Percentiles rank a stretch among this genome's conserved stretches.
Evolutionary conservation across 345 rosid species (phyloP).

Genomic region (Eucalyptus regnans): DNA sequence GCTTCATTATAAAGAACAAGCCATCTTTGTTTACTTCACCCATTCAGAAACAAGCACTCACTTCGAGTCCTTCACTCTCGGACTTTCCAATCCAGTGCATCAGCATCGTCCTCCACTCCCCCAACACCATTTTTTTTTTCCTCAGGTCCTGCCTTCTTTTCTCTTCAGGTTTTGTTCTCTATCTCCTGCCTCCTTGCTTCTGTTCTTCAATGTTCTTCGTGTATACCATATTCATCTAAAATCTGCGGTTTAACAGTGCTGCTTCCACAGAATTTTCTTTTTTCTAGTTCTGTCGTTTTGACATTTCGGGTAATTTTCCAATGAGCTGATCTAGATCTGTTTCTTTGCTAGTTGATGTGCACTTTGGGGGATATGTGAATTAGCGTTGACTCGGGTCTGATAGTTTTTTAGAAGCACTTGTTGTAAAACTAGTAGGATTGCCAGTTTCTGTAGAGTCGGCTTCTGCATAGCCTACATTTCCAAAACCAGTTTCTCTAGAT

Average conservation of each 20-base stretch:
- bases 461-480: not conserved
- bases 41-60: not conserved
- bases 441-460: not conserved
- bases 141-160: not conserved
- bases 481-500: not conserved
- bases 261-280: not conserved
- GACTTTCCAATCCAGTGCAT: not conserved
- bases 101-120: not conserved
- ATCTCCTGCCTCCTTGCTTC: not conserved
- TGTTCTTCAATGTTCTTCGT: not conserved
- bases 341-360: not conserved
- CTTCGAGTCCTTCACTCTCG: not conserved
- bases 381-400: not conserved
- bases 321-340: constrained; percentile 8
- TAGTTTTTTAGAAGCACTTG: not conserved
- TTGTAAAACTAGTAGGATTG: not conserved
- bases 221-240: not conserved
- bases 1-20: not conserved
- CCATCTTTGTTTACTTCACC: not conserved
- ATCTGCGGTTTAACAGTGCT: not conserved
- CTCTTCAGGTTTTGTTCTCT: not conserved
- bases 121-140: not conserved
- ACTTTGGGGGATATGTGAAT: not conserved
- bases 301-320: not conserved
- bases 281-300: not conserved